phyloP scores from a whole-genome alignment of 208 protist genomes.

The Phytomonas sp. region DNA sequence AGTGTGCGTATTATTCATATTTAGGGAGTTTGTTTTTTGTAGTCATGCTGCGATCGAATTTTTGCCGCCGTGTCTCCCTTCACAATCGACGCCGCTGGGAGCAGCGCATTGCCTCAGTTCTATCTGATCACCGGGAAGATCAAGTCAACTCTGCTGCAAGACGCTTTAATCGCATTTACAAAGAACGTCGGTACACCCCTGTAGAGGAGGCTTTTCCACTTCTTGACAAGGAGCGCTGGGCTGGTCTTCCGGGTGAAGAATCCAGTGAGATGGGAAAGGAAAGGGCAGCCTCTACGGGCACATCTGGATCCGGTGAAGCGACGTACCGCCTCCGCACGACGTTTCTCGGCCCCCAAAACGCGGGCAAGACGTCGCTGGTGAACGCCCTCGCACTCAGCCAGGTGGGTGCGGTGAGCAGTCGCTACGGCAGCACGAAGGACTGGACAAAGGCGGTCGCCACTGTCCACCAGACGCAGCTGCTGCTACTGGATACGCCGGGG shows the following conservation, averaged over 20 bases:
- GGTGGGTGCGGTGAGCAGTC: slow-evolving; percentile 77
- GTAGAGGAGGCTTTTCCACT: slow-evolving; percentile 80
- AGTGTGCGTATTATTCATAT: slow-evolving; percentile 1
- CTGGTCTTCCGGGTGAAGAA: slow-evolving; percentile 8
- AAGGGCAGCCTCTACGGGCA: too few species aligned
- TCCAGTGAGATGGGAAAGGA: too few species aligned
- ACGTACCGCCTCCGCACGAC: slow-evolving; percentile 44
- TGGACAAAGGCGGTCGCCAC: slow-evolving; percentile 78
- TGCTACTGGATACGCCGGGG: slow-evolving; percentile 84
- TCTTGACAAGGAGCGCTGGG: slow-evolving; percentile 29
- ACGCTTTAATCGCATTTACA: slow-evolving; percentile 81
- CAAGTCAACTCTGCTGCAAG: slow-evolving; percentile 50
- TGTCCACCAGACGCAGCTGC: slow-evolving; percentile 81
- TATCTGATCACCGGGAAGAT: slow-evolving; percentile 50
- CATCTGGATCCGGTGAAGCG: neutral
- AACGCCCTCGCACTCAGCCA: slow-evolving; percentile 79
- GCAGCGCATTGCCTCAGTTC: slow-evolving; percentile 69
- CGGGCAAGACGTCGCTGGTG: slow-evolving; percentile 85
- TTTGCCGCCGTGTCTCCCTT: slow-evolving; percentile 20
- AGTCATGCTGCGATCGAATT: neutral
- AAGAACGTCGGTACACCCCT: slow-evolving; percentile 69
- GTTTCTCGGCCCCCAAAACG: slow-evolving; percentile 79
- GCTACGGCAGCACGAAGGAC: slow-evolving; percentile 69
- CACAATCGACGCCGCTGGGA: slow-evolving; percentile 81
- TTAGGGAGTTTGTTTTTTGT: too few species aligned